Evolutionary conservation across 108 stramenopile genomes (phyloP).

Genomic region (Skeletonema marinoi): DNA sequence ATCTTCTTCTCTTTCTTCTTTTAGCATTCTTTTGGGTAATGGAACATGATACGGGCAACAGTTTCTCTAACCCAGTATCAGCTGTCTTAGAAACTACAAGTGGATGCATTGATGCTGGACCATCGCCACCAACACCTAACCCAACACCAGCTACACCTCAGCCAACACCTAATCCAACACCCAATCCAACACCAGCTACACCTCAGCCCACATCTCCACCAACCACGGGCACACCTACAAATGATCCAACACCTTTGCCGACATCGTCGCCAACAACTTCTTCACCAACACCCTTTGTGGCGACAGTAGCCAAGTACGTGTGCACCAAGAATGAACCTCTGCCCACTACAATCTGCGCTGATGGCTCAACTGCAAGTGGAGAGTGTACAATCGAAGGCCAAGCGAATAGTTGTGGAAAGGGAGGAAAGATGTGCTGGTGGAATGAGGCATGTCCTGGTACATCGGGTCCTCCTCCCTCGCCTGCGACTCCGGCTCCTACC

Average conservation of each 20-base stretch:
- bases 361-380: background rate
- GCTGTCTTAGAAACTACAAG: constrained; percentile 1
- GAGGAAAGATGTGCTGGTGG: background rate
- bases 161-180: background rate
- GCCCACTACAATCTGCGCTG: background rate
- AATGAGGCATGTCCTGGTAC: background rate
- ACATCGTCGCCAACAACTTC: background rate
- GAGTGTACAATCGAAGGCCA: background rate
- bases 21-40: constrained; percentile 4
- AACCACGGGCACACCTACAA: background rate
- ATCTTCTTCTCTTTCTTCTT: background rate
- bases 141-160: background rate
- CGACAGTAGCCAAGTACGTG: background rate
- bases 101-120: background rate
- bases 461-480: background rate
- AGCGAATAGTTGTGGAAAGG: background rate
- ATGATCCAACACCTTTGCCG: too few species aligned
- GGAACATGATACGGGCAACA: background rate
- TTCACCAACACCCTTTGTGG: background rate
- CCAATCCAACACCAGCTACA: background rate
- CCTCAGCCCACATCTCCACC: background rate
- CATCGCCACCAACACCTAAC: background rate
- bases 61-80: background rate
- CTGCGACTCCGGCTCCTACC: background rate
- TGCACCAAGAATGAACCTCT: background rate